These are phyloP conservation scores for Penicillium macrosclerotiorum DNA, from an alignment of 495 filamentous ascomycete species.

Conservation along the genomic window DNA sequence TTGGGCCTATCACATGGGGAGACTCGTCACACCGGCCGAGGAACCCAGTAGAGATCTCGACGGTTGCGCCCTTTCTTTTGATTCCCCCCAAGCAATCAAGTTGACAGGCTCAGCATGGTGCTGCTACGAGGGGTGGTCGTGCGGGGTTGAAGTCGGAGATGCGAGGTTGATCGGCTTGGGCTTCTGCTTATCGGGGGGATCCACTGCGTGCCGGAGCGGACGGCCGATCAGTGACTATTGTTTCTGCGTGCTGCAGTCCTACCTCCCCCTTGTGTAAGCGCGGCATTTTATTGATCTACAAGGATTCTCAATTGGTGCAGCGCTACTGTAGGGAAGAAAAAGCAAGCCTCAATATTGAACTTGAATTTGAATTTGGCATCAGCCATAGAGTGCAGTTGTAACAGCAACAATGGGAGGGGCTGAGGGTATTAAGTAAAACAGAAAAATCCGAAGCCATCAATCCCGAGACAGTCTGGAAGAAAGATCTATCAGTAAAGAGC, in stretches of 20 bases:
- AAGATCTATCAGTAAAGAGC: conserved; percentile 11
- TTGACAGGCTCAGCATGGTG: background rate
- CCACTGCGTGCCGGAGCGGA: too few species aligned
- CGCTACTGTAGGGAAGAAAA: too few species aligned
- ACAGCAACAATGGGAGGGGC: conserved; percentile 2
- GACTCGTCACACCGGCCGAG: too few species aligned
- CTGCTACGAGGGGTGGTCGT: background rate
- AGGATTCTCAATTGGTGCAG: too few species aligned
- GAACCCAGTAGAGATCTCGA: too few species aligned
- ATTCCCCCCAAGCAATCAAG: background rate
- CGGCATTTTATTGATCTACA: too few species aligned
- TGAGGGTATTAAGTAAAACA: conserved; percentile 21
- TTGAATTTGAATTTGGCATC: background rate
- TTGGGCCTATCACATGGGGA: background rate
- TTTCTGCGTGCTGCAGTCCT: too few species aligned
- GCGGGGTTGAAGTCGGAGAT: background rate
- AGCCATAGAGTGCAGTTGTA: background rate
- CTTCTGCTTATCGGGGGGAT: conserved; percentile 22
- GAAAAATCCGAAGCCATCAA: conserved; percentile 1
- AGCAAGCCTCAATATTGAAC: background rate
- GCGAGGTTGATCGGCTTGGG: background rate
- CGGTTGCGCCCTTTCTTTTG: too few species aligned
- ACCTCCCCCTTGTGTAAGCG: too few species aligned
- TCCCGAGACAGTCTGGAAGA: background rate
- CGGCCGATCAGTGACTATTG: too few species aligned